Evolutionary conservation across 352 stramenopile genomes (phyloP).

Genomic region (Globisporangium takayamanum): DNA sequence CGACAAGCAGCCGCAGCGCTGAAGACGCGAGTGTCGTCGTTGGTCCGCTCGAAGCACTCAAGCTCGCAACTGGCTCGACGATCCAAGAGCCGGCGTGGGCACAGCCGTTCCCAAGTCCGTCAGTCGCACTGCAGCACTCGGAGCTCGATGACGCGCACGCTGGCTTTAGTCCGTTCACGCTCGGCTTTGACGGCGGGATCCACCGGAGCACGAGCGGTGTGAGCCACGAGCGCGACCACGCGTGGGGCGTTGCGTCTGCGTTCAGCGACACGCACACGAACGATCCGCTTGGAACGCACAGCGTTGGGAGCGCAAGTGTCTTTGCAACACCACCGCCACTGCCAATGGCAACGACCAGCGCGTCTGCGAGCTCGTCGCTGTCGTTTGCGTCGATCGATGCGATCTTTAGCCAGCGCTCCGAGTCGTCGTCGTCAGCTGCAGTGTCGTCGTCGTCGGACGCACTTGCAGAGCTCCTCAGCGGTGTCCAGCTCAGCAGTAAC

Average conservation of each 20-base stretch:
- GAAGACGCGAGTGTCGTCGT: conserved; percentile 17
- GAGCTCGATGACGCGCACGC: conserved; percentile 13
- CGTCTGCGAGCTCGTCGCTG: conserved; percentile 22
- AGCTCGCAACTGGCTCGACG: conserved; percentile 55
- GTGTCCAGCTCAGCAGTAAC: conserved; percentile 40
- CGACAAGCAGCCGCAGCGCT: too few species aligned
- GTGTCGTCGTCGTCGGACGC: conserved; percentile 32
- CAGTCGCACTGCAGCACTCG: conserved; percentile 20
- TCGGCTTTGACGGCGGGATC: conserved; percentile 67
- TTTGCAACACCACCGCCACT: conserved; percentile 8
- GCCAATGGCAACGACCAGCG: conserved; percentile 1
- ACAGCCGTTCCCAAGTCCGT: conserved; percentile 54
- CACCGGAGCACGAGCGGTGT: conserved; percentile 22
- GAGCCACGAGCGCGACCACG: conserved; percentile 15
- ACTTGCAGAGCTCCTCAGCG: conserved; percentile 45
- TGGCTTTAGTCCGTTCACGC: conserved; percentile 68
- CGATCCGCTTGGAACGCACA: conserved; percentile 2
- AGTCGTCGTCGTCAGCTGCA: conserved; percentile 19
- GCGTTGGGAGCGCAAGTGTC: background rate
- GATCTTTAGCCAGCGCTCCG: conserved; percentile 71
- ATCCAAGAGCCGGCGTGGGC: conserved; percentile 60
- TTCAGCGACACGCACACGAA: conserved; percentile 9
- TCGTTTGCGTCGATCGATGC: conserved; percentile 82
- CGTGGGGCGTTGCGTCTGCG: conserved; percentile 20
- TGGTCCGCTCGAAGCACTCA: conserved; percentile 61